These are phyloP conservation scores for Mucor piriformis DNA, from an alignment of 371 early-diverging fungal genomes.

Conservation along the genomic window DNA sequence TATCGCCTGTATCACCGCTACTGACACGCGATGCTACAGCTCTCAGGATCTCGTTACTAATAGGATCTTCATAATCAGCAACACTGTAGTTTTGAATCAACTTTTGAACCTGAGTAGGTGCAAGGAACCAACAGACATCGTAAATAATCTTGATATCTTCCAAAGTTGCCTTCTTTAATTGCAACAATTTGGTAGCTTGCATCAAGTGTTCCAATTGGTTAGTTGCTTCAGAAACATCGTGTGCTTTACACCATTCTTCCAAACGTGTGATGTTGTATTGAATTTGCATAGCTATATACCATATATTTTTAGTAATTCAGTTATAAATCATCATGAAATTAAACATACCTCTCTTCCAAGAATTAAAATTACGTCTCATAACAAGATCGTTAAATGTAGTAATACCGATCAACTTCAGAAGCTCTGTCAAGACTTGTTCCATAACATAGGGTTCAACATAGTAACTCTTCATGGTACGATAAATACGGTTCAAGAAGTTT, in stretches of 20 bases:
- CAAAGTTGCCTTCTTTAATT: conserved; percentile 89
- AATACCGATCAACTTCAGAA: conserved; percentile 90
- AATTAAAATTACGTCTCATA: conserved; percentile 87
- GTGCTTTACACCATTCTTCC: conserved; percentile 97
- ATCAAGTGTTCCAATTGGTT: conserved; percentile 89
- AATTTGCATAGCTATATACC: conserved; percentile 81
- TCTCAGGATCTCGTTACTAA: conserved; percentile 80
- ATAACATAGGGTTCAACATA: conserved; percentile 83
- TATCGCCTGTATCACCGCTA: conserved; percentile 82
- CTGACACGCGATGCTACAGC: conserved; percentile 87
- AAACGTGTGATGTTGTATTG: conserved; percentile 95
- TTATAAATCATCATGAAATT: neutral
- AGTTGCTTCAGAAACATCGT: conserved; percentile 86
- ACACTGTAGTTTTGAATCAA: conserved; percentile 81
- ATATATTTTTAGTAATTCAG: neutral
- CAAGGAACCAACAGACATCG: conserved; percentile 94
- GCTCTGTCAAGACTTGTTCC: conserved; percentile 86
- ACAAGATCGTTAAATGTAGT: conserved; percentile 94
- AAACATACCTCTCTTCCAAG: conserved; percentile 78
- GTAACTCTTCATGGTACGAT: conserved; percentile 93
- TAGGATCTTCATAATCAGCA: conserved; percentile 69
- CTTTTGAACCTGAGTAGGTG: conserved; percentile 94
- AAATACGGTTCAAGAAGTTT: conserved; percentile 88
- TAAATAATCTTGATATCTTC: conserved; percentile 94
- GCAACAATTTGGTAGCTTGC: conserved; percentile 94